Evolutionary conservation across 345 rosid genomes (phyloP).

Genomic region (Brassica napus): Da-Ae NC_063439.1:22441501-22442000

Average conservation of each 20-base stretch:
- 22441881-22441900: conserved; percentile 70
- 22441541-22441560: conserved; percentile 3
- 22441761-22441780: conserved; percentile 6
- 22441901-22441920: conserved; percentile 82
- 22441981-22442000: conserved; percentile 68
- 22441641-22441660: conserved; percentile 27
- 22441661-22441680: conserved; percentile 35
- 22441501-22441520: conserved; percentile 75
- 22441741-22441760: conserved; percentile 41
- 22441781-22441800: conserved; percentile 26
- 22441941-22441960: conserved; percentile 59
- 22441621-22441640: conserved; percentile 28
- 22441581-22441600: conserved; percentile 20
- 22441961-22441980: conserved; percentile 44
- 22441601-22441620: conserved; percentile 18
- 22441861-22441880: conserved; percentile 84
- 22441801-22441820: conserved; percentile 89
- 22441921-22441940: conserved; percentile 67
- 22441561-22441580: background rate
- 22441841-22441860: conserved; percentile 87
- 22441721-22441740: conserved; percentile 48
- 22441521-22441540: conserved; percentile 62
- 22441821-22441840: conserved; percentile 93
- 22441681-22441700: conserved; percentile 30
- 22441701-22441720: conserved; percentile 47